phyloP scores from a whole-genome alignment of 345 rosid species.

The Rhizophora apiculata region DNA sequence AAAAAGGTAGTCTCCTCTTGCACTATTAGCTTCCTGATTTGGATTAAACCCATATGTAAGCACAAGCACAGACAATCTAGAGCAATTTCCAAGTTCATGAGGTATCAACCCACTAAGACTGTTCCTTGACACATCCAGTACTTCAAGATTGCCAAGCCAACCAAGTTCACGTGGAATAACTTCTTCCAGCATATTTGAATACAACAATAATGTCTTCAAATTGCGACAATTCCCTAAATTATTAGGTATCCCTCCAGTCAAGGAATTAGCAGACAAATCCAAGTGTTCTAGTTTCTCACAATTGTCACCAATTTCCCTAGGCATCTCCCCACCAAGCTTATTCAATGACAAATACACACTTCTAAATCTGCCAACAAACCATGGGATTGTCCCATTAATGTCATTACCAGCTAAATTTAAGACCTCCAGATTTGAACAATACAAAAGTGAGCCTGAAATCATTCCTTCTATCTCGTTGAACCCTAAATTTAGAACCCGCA shows the following conservation, averaged over 20 bases:
- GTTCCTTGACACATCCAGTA: slow-evolving; percentile 33
- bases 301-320: slow-evolving; percentile 21
- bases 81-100: slow-evolving; percentile 33
- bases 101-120: slow-evolving; percentile 28
- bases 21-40: slow-evolving; percentile 4
- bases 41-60: slow-evolving; percentile 28
- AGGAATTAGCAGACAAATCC: neutral
- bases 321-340: slow-evolving; percentile 27
- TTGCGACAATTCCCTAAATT: neutral
- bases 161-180: slow-evolving; percentile 32
- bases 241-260: neutral
- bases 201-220: slow-evolving; percentile 30
- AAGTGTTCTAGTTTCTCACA: neutral
- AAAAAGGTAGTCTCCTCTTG: neutral
- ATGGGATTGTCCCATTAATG: slow-evolving; percentile 27
- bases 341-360: slow-evolving; percentile 38
- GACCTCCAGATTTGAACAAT: slow-evolving; percentile 23
- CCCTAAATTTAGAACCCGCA: slow-evolving; percentile 35
- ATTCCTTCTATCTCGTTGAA: slow-evolving; percentile 29
- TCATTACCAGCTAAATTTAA: slow-evolving; percentile 34
- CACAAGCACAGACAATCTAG: slow-evolving; percentile 30
- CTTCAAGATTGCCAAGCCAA: slow-evolving; percentile 23
- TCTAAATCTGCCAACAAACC: slow-evolving; percentile 19
- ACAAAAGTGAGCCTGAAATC: slow-evolving; percentile 18
- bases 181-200: slow-evolving; percentile 27